These are phyloP conservation scores for Solanum microdontum DNA, from an alignment of 257 asterid species.

Conservation along the genomic window DNA sequence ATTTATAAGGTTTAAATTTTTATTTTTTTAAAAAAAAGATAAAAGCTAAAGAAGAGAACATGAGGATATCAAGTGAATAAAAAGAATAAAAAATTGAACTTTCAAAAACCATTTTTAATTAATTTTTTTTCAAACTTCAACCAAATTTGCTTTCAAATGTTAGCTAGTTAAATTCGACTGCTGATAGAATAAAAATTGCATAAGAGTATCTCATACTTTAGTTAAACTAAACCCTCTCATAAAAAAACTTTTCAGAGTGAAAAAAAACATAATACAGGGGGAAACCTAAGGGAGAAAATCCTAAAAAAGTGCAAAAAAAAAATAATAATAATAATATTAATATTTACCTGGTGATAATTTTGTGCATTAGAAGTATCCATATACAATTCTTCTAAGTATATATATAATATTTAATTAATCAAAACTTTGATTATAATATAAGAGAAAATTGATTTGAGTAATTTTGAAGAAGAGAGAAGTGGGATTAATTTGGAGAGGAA, in stretches of 20 bases:
- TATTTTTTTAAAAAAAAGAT: too few species aligned
- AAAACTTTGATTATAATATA: neutral
- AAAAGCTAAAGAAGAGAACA: neutral
- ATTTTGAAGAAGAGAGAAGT: neutral
- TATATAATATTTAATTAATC: neutral
- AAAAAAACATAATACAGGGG: neutral
- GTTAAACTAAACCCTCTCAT: too few species aligned
- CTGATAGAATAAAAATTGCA: neutral
- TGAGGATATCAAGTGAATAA: neutral
- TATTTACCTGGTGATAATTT: neutral
- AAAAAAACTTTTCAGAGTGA: neutral
- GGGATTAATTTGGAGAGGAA: neutral
- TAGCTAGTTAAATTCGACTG: neutral
- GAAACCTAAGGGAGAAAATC: neutral
- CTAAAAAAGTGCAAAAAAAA: neutral
- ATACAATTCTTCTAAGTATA: neutral
- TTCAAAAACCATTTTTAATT: neutral
- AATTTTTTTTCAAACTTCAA: neutral
- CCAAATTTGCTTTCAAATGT: neutral
- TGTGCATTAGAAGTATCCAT: neutral
- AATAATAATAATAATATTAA: neutral
- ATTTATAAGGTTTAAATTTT: neutral
- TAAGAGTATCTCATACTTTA: neutral
- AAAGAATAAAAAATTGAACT: neutral
- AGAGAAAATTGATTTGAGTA: neutral